These are phyloP conservation scores for Skeletonema marinoi DNA, from an alignment of 108 stramenopile genomes.

Conservation along the genomic window DNA sequence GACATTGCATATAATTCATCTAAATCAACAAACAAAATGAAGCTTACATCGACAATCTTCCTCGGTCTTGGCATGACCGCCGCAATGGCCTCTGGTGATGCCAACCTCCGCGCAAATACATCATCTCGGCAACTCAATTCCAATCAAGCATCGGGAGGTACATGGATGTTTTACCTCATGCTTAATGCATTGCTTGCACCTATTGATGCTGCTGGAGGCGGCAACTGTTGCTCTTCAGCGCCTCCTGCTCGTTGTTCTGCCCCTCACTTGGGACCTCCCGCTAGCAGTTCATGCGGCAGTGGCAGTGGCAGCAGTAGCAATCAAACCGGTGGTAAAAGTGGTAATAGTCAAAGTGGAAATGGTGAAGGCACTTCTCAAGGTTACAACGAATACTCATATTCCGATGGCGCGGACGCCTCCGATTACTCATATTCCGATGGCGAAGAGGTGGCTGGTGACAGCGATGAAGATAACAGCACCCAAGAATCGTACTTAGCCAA, in stretches of 20 bases:
- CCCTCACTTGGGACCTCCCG: too few relatives aligned
- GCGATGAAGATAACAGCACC: neutral
- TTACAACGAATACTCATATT: neutral
- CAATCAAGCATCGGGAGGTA: neutral
- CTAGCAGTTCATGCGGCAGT: neutral
- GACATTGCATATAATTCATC: too few relatives aligned
- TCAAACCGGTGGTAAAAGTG: too few relatives aligned
- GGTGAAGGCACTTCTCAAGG: neutral
- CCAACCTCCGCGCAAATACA: neutral
- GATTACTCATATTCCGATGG: too few relatives aligned
- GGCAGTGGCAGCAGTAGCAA: neutral
- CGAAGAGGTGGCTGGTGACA: neutral
- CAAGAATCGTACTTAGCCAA: neutral
- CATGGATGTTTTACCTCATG: neutral
- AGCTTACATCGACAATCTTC: too few relatives aligned
- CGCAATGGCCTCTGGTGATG: neutral
- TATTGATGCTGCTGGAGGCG: neutral
- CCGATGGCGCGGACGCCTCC: neutral
- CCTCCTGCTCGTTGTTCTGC: too few relatives aligned
- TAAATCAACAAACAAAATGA: too few relatives aligned
- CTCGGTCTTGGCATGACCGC: neutral
- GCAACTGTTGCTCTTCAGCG: neutral
- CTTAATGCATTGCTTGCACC: neutral
- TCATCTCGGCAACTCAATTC: neutral
- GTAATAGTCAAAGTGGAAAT: neutral